These are phyloP conservation scores for Echinosophora koreensis DNA, from an alignment of 306 rosid genomes.

Conservation along the genomic window DNA sequence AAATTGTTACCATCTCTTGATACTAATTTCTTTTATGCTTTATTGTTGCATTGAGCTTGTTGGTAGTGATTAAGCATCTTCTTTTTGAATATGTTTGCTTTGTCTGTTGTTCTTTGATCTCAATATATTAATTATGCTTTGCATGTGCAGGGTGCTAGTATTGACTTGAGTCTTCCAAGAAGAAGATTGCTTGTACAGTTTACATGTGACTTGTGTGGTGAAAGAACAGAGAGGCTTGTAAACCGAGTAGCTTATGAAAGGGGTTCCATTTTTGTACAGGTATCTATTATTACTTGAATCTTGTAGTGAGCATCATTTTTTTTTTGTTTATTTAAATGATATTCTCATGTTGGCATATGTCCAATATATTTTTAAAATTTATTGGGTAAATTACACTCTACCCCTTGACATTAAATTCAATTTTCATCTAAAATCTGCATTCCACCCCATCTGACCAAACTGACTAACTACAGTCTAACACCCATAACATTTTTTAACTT, in stretches of 20 bases:
- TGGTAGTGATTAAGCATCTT: conserved; percentile 34
- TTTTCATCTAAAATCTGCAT: not conserved
- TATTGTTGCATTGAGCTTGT: not conserved
- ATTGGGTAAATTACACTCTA: not conserved
- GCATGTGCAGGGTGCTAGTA: conserved; percentile 62
- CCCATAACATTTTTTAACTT: not conserved
- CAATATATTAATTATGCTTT: conserved; percentile 16
- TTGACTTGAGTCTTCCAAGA: conserved; percentile 78
- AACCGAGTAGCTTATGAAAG: conserved; percentile 86
- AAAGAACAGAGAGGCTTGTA: conserved; percentile 79
- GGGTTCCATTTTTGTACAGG: conserved; percentile 86
- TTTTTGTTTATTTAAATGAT: not conserved
- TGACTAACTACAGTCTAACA: not conserved
- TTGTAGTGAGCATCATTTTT: not conserved
- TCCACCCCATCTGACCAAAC: not conserved
- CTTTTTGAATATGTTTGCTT: not conserved
- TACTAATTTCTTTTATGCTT: not conserved
- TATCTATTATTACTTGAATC: conserved; percentile 37
- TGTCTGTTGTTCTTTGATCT: not conserved
- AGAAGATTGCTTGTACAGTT: conserved; percentile 86
- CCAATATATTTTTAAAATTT: not conserved
- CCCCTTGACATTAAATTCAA: not conserved
- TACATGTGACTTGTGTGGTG: conserved; percentile 78
- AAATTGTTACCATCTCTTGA: conserved; percentile 6
- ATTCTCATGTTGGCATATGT: not conserved